Evolutionary conservation across 768 basidiomycete genomes (phyloP).

Genomic region (Strobilomyces echinocephalus): DNA sequence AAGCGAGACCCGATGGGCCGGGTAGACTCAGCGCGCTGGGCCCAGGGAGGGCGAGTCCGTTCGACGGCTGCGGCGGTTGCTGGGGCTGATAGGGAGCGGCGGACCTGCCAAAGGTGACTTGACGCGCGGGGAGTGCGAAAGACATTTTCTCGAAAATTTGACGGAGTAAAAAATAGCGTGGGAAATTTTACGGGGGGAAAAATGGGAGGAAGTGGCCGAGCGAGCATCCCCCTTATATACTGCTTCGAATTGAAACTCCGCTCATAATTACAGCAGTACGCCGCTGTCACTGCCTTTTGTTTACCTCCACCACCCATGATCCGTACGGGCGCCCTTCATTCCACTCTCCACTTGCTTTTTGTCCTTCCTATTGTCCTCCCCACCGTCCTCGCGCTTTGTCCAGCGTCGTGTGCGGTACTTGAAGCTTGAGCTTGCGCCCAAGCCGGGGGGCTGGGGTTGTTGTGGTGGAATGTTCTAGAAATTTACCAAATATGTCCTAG

Average conservation of each 20-base stretch:
- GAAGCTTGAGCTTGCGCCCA: too few relatives aligned
- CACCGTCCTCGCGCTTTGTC: background rate
- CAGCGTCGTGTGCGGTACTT: background rate
- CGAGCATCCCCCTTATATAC: slow-evolving; percentile 26
- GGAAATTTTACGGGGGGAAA: slow-evolving; percentile 27
- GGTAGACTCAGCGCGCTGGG: slow-evolving; percentile 43
- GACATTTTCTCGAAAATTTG: slow-evolving; percentile 34
- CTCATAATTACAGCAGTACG: slow-evolving; percentile 18
- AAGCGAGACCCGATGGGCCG: slow-evolving; percentile 40
- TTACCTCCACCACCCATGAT: slow-evolving; percentile 28
- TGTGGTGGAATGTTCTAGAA: slow-evolving; percentile 28
- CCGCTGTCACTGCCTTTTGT: slow-evolving; percentile 12
- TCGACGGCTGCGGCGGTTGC: slow-evolving; percentile 36
- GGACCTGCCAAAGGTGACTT: slow-evolving; percentile 70
- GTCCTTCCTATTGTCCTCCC: background rate
- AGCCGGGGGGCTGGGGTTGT: background rate
- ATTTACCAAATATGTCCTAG: slow-evolving; percentile 9
- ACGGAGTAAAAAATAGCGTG: slow-evolving; percentile 20
- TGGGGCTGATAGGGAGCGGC: slow-evolving; percentile 44
- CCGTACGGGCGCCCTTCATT: slow-evolving; percentile 1
- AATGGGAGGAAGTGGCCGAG: slow-evolving; percentile 17
- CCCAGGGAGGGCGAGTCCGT: slow-evolving; percentile 56
- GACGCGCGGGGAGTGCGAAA: slow-evolving; percentile 72
- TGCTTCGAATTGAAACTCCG: slow-evolving; percentile 27
- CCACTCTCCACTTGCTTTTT: background rate